These are phyloP conservation scores for Juncus inflexus DNA, from an alignment of 176 grass and related monocot species.

Conservation along the genomic window DNA sequence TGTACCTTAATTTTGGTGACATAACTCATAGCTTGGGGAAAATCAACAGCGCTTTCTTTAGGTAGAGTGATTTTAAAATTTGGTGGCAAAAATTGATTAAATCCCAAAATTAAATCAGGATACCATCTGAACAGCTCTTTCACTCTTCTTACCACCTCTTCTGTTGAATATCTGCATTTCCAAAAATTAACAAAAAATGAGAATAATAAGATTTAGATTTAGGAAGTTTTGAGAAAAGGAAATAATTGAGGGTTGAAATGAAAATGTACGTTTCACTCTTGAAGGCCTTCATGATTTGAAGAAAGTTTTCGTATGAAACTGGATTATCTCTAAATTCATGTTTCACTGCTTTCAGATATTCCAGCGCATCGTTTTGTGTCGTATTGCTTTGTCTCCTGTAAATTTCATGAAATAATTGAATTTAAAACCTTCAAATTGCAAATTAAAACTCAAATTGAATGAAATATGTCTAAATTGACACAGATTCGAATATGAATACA, in stretches of 20 bases:
- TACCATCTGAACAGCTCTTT: slow-evolving; percentile 35
- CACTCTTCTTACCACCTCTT: slow-evolving; percentile 39
- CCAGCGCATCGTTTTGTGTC: slow-evolving; percentile 35
- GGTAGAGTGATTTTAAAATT: slow-evolving; percentile 36
- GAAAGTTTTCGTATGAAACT: slow-evolving; percentile 28
- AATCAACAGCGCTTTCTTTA: slow-evolving; percentile 31
- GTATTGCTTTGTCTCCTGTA: slow-evolving; percentile 9
- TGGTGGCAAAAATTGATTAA: slow-evolving; percentile 51
- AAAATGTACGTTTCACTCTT: no score
- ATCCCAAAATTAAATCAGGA: slow-evolving; percentile 38
- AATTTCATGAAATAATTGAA: neutral
- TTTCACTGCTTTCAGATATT: slow-evolving; percentile 37
- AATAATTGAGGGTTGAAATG: neutral
- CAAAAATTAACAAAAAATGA: slow-evolving; percentile 6
- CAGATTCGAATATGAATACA: neutral
- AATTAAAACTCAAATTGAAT: neutral
- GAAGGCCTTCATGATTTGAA: no score
- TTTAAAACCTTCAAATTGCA: neutral
- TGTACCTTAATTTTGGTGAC: slow-evolving; percentile 41
- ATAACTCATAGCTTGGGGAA: slow-evolving; percentile 35
- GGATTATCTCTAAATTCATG: slow-evolving; percentile 31
- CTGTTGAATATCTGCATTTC: slow-evolving; percentile 23
- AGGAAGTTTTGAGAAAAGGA: no score
- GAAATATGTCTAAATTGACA: no score
- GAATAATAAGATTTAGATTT: neutral